phyloP scores from a whole-genome alignment of 768 basidiomycete genomes.

The Hemileccinum rubropunctum region DNA sequence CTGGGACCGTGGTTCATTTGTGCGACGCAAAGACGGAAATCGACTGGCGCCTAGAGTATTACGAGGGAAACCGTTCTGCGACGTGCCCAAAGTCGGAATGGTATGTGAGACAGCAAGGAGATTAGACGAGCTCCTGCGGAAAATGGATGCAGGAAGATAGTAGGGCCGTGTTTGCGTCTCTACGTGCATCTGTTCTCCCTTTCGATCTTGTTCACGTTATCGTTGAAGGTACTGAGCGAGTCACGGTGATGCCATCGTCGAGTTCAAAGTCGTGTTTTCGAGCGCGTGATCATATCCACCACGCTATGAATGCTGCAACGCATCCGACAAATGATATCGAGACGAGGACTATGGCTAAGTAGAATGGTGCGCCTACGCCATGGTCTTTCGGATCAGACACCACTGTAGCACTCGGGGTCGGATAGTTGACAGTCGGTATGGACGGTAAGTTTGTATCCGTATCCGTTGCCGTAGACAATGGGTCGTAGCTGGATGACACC shows the following conservation, averaged over 20 bases:
- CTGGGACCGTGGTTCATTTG: conserved; percentile 2
- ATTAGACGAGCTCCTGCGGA: conserved; percentile 13
- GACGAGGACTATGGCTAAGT: conserved; percentile 50
- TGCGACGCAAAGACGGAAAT: background rate
- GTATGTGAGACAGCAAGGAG: conserved; percentile 20
- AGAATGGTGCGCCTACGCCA: conserved; percentile 40
- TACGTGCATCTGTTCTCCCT: background rate
- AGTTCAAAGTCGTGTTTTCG: conserved; percentile 35
- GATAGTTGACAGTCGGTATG: conserved; percentile 21
- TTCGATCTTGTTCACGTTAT: background rate
- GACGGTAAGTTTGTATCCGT: conserved; percentile 23
- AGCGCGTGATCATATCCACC: conserved; percentile 43
- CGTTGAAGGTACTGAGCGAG: conserved; percentile 1
- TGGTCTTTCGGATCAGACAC: conserved; percentile 18
- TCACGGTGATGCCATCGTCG: conserved; percentile 34
- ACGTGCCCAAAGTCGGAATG: background rate
- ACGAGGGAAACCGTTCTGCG: conserved; percentile 4
- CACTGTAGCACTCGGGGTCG: conserved; percentile 25
- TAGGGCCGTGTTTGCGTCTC: conserved; percentile 21
- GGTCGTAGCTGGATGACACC: conserved; percentile 4
- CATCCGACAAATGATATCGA: conserved; percentile 43
- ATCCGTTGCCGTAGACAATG: conserved; percentile 6
- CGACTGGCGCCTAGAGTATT: background rate
- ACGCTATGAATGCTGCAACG: conserved; percentile 46
- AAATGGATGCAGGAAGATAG: conserved; percentile 24